Evolutionary conservation across 768 basidiomycete species (phyloP).

Genomic region (Boletellus ananiceps): DNA sequence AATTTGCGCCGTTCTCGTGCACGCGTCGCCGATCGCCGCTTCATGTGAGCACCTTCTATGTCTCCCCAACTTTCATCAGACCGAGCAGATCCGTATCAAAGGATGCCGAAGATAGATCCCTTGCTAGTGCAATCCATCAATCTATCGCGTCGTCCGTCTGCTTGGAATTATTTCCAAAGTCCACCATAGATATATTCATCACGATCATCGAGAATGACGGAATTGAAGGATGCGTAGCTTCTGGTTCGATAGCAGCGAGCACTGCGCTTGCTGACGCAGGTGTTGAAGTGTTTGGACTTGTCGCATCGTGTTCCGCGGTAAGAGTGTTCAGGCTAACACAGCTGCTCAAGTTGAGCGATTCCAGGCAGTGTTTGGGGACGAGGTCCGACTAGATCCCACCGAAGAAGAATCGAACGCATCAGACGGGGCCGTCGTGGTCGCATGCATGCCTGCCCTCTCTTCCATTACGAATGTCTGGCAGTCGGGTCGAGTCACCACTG

Average conservation of each 20-base stretch:
- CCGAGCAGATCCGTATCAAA: constrained; percentile 31
- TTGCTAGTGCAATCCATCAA: constrained; percentile 82
- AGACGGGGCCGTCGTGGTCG: constrained; percentile 65
- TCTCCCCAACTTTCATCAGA: neutral
- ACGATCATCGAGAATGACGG: constrained; percentile 91
- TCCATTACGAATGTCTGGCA: constrained; percentile 86
- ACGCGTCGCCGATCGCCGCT: constrained; percentile 73
- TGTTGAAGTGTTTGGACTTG: constrained; percentile 86
- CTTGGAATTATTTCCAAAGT: constrained; percentile 89
- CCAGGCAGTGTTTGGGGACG: constrained; percentile 53
- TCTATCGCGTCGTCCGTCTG: constrained; percentile 79
- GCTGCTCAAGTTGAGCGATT: constrained; percentile 2
- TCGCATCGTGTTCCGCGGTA: constrained; percentile 78
- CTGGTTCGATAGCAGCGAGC: constrained; percentile 83
- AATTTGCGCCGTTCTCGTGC: constrained; percentile 93
- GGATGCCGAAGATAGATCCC: constrained; percentile 92
- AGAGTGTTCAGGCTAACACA: constrained; percentile 16
- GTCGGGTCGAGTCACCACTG: constrained; percentile 58
- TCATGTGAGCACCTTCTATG: constrained; percentile 51
- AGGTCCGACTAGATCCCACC: constrained; percentile 79
- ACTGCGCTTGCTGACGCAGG: constrained; percentile 91
- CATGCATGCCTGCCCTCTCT: constrained; percentile 85
- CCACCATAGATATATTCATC: constrained; percentile 87
- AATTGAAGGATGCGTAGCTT: constrained; percentile 81
- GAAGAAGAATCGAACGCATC: constrained; percentile 58